Base-by-base conservation (phyloP, 2,329 filamentous ascomycete species). In the Xylariaceae sp. region DNA sequence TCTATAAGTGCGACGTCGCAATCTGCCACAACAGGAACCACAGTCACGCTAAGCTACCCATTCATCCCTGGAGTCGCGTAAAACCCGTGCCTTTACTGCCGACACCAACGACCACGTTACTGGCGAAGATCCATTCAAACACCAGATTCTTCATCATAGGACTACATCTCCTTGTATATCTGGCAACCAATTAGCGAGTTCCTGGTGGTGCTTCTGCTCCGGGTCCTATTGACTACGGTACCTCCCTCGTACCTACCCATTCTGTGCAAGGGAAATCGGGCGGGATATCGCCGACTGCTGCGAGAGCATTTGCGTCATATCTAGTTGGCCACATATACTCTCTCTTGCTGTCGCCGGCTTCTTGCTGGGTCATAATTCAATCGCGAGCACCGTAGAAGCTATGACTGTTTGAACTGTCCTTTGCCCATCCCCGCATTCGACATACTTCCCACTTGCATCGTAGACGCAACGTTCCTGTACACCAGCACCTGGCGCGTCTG, bases 311-410 rank as follows among this genome's bases (percentile, higher is more conserved):
- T 40, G 28, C 42, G 41, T 42, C 48, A 38, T 49, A 49, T 43
- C 44, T 49, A 51, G 47, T 51, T 51, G 47, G 45, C 41, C 41
- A 44, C 22, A 26, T 11, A 43, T 45, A 31, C 37, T 44, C 24
- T 43, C 43, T 35, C 37, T 38, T 42, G 39, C 41, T 49, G 48
- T 11, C 11, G 22, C 11, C 22, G 50, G 38, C 43, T 42, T 50
- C 43, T 51, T 43, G 37, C 48, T 56, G 51, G 44, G 51, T 50
- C 49, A 56, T 59, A 61, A 51, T 6, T 17, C 57, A 44, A 50
- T 54, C 48, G 47, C 48, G 48, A 50, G 50, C 51, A 51, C 49
- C 50, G 57, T 61, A 61, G 57, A 58, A 59, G 54, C 44, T 51
- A 59, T 61, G 58, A 55, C 49, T 59, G 54, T 52, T 53, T 61